Percentiles rank a stretch among this genome's conserved stretches.
These are phyloP conservation scores for Kwoniella botswanensis DNA, from an alignment of 768 basidiomycete species.

Conservation along the genomic window DNA sequence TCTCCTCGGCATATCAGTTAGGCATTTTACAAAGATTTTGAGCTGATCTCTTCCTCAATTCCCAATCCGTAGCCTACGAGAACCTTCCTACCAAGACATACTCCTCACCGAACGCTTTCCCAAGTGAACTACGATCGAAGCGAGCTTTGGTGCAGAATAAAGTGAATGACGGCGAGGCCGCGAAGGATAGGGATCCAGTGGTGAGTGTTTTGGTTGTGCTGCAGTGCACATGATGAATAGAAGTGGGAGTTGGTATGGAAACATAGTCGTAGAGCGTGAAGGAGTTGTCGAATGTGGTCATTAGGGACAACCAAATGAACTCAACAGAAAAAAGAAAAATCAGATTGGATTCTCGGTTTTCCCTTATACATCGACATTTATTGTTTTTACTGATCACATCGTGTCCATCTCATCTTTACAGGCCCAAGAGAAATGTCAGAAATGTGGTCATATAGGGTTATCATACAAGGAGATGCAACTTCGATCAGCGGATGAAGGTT, in stretches of 20 bases:
- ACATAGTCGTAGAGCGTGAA: no score
- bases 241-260: no score
- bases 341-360: no score
- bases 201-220: constrained; percentile 45
- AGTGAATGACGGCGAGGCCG: constrained; percentile 62
- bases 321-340: no score
- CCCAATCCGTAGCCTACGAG: constrained; percentile 65
- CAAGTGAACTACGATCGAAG: constrained; percentile 82
- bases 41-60: no score
- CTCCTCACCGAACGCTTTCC: constrained; percentile 93
- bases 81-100: constrained; percentile 85
- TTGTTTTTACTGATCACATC: neutral
- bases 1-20: no score
- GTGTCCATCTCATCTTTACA: constrained; percentile 51
- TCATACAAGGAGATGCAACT: constrained; percentile 90
- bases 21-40: no score
- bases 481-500: constrained; percentile 91
- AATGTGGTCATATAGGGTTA: constrained; percentile 81
- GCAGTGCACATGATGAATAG: no score
- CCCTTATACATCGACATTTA: no score
- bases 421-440: constrained; percentile 88
- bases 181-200: constrained; percentile 56
- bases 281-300: no score
- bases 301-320: no score
- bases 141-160: constrained; percentile 77